A percentile compares a stretch with the other conserved stretches of the same genome.
phyloP scores from a whole-genome alignment of 1,139 yeast species.

The Eremothecium cymbalariae region DNA sequence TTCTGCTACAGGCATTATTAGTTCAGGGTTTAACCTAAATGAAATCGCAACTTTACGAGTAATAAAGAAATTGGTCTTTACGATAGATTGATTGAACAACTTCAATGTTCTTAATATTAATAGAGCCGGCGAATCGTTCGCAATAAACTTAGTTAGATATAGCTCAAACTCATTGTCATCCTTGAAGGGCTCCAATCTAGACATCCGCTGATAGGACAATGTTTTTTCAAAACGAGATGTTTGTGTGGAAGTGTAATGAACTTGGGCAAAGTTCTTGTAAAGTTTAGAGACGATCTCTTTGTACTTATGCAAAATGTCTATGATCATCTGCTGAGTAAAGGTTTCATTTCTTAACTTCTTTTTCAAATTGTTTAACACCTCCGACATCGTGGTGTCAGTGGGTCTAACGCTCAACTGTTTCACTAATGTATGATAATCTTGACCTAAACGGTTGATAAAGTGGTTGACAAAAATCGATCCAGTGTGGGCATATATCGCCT shows the following conservation, averaged over 20 bases:
- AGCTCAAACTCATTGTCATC: conserved; percentile 67
- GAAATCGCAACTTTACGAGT: conserved; percentile 93
- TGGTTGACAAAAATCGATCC: conserved; percentile 91
- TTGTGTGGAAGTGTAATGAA: conserved; percentile 65
- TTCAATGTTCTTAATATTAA: conserved; percentile 76
- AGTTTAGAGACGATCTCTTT: conserved; percentile 70
- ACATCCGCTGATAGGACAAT: conserved; percentile 78
- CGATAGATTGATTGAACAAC: conserved; percentile 74
- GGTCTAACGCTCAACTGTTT: conserved; percentile 23
- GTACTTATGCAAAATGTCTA: conserved; percentile 65
- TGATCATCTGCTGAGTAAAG: conserved; percentile 77
- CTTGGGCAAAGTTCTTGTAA: conserved; percentile 87
- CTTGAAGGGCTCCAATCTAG: conserved; percentile 67
- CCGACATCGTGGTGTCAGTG: conserved; percentile 45
- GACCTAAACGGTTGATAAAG: conserved; percentile 84
- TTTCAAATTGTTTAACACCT: conserved; percentile 71
- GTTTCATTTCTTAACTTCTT: conserved; percentile 91
- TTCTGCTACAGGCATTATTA: conserved; percentile 67
- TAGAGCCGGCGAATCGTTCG: conserved; percentile 69
- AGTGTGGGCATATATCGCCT: conserved; percentile 88
- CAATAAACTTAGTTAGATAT: conserved; percentile 59
- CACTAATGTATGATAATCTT: conserved; percentile 62
- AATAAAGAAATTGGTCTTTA: conserved; percentile 90
- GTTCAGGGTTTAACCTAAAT: conserved; percentile 79
- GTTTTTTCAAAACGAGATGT: conserved; percentile 60